Evolutionary conservation across 2,329 filamentous ascomycete genomes (phyloP), one percentile per base, ranked within the genome.

Genomic region (Beauveria varroae): DNA sequence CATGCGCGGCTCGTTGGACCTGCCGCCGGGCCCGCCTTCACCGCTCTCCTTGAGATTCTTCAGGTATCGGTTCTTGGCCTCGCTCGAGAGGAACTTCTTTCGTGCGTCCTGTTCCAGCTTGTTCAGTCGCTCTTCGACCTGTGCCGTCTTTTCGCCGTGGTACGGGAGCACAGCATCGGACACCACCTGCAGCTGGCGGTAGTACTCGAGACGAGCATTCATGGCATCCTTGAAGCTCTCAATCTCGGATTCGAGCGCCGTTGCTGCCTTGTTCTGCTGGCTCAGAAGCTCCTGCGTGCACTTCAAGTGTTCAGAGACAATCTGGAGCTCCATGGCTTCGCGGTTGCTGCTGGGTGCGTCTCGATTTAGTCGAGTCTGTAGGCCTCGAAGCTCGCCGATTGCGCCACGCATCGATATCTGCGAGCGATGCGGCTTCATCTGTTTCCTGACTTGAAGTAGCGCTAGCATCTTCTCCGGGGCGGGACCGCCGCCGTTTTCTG

Each of bases 151-250:
- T 14, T 83, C 68, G 12, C 88, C 86, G 61, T 91, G 87, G 61
- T 89, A 90, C 1, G 89, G 87, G 5, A 84, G 82, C 0, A 98
- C 91, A 20, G 86, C 90, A 70, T 98, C 93, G 0, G 93, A 97
- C n/a, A 98, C 86, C 28, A 85, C 83, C 70, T 98, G 95, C 12
- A 98, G 80, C 69, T 97, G 92, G 5, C 88, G 86, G 70, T 98
- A 98, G 70, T 92, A 98, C 62, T 95, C 91, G 0, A 97, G 76
- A 16, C 95, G 87, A 43, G 86, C 81, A 68, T 98, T 98, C 85
- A 96, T 93, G 0, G 88, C 85, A 18, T 81, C 79, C 30, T 86
- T 88, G 71, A 96, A 95, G 30, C 86, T 76, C 52, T 93, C 87
- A 6, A 91, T 76, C 71, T 97, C 93, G 63, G 84, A 83, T 63